Evolutionary conservation across 78 protist genomes (phyloP).

Genomic region (Isochrysis galbana): DNA sequence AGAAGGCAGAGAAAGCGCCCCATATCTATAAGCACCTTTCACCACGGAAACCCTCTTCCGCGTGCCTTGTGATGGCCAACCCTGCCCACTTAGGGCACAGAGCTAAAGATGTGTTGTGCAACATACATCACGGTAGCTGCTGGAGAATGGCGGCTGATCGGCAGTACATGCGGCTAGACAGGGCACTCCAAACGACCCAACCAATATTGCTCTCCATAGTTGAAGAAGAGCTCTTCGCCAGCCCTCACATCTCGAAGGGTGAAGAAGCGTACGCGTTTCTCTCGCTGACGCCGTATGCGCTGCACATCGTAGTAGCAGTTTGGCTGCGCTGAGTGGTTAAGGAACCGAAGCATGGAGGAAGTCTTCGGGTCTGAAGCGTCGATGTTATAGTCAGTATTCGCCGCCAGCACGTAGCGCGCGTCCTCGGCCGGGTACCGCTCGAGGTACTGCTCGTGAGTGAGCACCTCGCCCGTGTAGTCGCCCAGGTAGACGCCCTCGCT

Average conservation of each 20-base stretch:
- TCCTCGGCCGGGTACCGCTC: not conserved
- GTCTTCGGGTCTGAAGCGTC: not conserved
- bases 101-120: too few relatives aligned
- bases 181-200: not conserved
- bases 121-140: too few relatives aligned
- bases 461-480: conserved; percentile 11
- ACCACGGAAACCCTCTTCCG: too few relatives aligned
- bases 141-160: too few relatives aligned
- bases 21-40: too few relatives aligned
- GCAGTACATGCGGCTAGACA: too few relatives aligned
- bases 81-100: too few relatives aligned
- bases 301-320: not conserved
- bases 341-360: not conserved
- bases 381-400: not conserved
- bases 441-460: not conserved
- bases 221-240: not conserved
- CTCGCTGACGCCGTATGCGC: not conserved
- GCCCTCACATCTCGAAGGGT: not conserved
- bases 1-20: too few relatives aligned
- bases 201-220: not conserved
- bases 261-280: not conserved
- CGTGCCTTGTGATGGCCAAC: too few relatives aligned
- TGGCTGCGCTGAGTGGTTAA: not conserved
- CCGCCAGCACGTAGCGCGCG: not conserved
- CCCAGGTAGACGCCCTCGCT: not conserved